A percentile compares a stretch with the other conserved stretches of the same genome.
phyloP scores from a whole-genome alignment of 768 basidiomycete genomes.

The Glaciozyma antarctica region DNA sequence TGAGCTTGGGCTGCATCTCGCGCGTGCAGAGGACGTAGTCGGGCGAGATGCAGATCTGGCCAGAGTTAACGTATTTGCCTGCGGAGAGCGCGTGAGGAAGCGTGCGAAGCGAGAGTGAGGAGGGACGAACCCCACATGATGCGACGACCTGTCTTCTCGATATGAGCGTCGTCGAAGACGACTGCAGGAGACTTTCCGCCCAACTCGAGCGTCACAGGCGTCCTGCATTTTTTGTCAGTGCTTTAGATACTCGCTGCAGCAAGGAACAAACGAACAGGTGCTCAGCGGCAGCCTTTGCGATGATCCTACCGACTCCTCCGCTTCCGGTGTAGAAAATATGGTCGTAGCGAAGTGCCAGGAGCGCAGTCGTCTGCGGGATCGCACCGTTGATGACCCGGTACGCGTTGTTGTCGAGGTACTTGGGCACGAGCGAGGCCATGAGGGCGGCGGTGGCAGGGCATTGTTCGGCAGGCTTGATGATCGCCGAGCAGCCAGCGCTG shows the following conservation, averaged over 20 bases:
- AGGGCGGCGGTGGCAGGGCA: conserved; percentile 51
- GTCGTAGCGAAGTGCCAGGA: conserved; percentile 17
- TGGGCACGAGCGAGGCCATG: conserved; percentile 57
- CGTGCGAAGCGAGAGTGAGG: background rate
- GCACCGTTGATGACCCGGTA: conserved; percentile 6
- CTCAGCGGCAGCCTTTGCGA: conserved; percentile 67
- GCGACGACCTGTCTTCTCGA: conserved; percentile 50
- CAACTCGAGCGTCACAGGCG: conserved; percentile 58
- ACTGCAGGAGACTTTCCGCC: conserved; percentile 39
- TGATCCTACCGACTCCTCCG: conserved; percentile 55
- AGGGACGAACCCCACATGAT: conserved; percentile 50
- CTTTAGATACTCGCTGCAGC: background rate
- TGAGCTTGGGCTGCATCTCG: conserved; percentile 14
- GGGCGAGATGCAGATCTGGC: conserved; percentile 9
- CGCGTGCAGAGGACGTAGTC: conserved; percentile 25
- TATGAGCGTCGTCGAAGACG: conserved; percentile 54
- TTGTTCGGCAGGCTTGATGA: conserved; percentile 65
- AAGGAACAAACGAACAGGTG: conserved; percentile 42
- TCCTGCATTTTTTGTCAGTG: conserved; percentile 31
- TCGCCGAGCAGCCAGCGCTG: conserved; percentile 62
- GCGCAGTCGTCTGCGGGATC: conserved; percentile 2
- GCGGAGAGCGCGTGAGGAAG: background rate
- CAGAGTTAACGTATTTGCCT: background rate
- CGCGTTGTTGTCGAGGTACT: conserved; percentile 59
- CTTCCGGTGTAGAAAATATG: conserved; percentile 58